phyloP scores from a whole-genome alignment of 2,329 filamentous ascomycete species.

The Penicillium decumbens region DNA sequence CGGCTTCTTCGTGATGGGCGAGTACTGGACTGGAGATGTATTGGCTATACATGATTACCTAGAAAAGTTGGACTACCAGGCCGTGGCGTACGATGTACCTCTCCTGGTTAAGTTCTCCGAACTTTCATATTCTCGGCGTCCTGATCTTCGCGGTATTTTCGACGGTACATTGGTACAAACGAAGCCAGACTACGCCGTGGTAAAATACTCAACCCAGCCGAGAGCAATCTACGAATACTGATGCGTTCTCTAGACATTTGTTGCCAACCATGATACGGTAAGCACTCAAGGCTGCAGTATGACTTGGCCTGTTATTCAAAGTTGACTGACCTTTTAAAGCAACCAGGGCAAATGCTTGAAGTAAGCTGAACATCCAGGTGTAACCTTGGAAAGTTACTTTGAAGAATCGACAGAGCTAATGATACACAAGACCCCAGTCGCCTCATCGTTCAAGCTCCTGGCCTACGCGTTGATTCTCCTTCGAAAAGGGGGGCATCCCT shows the following conservation, averaged over 20 bases:
- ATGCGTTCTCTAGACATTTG: slow-evolving; percentile 15
- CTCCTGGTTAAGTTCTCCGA: slow-evolving; percentile 64
- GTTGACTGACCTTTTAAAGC: slow-evolving; percentile 37
- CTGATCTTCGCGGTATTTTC: slow-evolving; percentile 62
- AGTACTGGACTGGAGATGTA: slow-evolving; percentile 62
- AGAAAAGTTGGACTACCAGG: slow-evolving; percentile 54
- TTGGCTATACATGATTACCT: slow-evolving; percentile 55
- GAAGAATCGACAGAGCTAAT: neutral
- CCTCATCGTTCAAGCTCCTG: slow-evolving; percentile 64
- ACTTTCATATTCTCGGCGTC: slow-evolving; percentile 53
- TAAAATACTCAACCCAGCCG: slow-evolving; percentile 6
- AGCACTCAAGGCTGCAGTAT: slow-evolving; percentile 1
- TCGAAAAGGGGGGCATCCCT: slow-evolving; percentile 58
- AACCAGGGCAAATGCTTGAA: slow-evolving; percentile 59
- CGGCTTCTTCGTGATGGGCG: slow-evolving; percentile 62
- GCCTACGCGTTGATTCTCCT: slow-evolving; percentile 70
- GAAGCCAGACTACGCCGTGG: slow-evolving; percentile 49
- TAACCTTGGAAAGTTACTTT: neutral
- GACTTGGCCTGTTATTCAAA: neutral
- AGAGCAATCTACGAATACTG: slow-evolving; percentile 1
- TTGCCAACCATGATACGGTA: slow-evolving; percentile 24
- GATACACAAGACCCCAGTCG: slow-evolving; percentile 50
- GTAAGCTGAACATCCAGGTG: slow-evolving; percentile 24
- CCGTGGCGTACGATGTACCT: slow-evolving; percentile 63
- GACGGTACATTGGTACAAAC: slow-evolving; percentile 55